These are phyloP conservation scores for Tolypocladium ovalisporum DNA, from an alignment of 2,329 filamentous ascomycete species.

Conservation along the genomic window DNA sequence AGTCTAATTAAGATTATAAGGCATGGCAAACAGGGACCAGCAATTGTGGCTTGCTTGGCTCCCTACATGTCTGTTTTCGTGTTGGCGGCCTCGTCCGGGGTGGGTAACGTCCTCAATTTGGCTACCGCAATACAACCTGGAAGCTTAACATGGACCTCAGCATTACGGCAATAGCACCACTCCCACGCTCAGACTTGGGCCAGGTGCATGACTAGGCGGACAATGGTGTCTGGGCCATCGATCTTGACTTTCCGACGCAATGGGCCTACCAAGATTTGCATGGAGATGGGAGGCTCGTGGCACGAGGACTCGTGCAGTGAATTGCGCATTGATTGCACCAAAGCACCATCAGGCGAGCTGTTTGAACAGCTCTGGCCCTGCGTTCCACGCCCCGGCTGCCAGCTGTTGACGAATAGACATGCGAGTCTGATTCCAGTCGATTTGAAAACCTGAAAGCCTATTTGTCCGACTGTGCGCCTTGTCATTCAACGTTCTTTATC, in stretches of 20 bases:
- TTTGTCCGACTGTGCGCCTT: background rate
- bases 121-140: too few relatives aligned
- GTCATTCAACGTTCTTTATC: background rate
- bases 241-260: too few relatives aligned
- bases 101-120: background rate
- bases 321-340: background rate
- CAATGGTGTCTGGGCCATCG: background rate
- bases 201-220: too few relatives aligned
- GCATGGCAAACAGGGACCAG: background rate
- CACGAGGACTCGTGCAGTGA: background rate
- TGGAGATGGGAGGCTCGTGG: too few relatives aligned
- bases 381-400: background rate
- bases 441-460: background rate
- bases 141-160: background rate
- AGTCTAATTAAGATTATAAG: background rate
- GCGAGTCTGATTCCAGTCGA: background rate
- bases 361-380: background rate
- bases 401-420: background rate
- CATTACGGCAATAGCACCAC: too few relatives aligned
- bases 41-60: background rate
- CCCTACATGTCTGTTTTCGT: background rate
- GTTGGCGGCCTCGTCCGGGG: background rate
- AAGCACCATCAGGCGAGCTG: background rate
- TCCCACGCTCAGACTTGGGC: too few relatives aligned
- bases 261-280: too few relatives aligned